A percentile compares a stretch with the other conserved stretches of the same genome.
Evolutionary conservation across 164 flowering plant genomes (phyloP).

Genomic region (Piper betle): DNA sequence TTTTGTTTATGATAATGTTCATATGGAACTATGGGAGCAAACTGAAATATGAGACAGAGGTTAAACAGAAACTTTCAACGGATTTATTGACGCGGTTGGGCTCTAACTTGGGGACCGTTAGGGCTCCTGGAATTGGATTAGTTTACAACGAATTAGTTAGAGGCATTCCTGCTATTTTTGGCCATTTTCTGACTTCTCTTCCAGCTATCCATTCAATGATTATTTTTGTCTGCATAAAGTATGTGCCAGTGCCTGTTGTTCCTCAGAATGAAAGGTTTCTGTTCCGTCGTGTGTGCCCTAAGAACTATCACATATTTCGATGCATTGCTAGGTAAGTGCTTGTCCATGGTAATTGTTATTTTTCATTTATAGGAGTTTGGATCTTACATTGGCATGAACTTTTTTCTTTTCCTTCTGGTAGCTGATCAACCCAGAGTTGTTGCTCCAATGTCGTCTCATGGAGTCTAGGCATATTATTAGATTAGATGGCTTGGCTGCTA

Average conservation of each 20-base stretch:
- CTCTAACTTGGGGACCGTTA: conserved; percentile 71
- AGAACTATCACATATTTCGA: conserved; percentile 85
- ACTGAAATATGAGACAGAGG: conserved; percentile 96
- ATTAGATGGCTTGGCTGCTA: too few relatives aligned
- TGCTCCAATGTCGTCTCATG: too few relatives aligned
- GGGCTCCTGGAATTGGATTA: conserved; percentile 97
- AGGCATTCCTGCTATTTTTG: conserved; percentile 93
- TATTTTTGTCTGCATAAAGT: conserved; percentile 89
- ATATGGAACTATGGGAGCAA: conserved; percentile 98
- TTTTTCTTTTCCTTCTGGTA: too few relatives aligned
- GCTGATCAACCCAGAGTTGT: too few relatives aligned
- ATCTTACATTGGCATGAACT: too few relatives aligned
- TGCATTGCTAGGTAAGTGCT: conserved; percentile 77
- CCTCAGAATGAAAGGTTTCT: conserved; percentile 93
- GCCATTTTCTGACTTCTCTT: conserved; percentile 89
- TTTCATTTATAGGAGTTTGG: background rate
- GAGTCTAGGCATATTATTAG: too few relatives aligned
- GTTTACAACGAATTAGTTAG: conserved; percentile 88
- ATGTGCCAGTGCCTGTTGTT: conserved; percentile 95
- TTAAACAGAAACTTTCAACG: conserved; percentile 78
- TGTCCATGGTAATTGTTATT: background rate
- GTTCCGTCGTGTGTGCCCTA: conserved; percentile 82
- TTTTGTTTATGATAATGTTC: conserved; percentile 71
- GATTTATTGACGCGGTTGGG: conserved; percentile 80
- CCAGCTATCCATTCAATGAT: conserved; percentile 98